Percentiles rank a stretch among this genome's conserved stretches.
These are phyloP conservation scores for Phytopythium helicoides DNA, from an alignment of 352 stramenopile genomes.

Conservation along the genomic window DNA sequence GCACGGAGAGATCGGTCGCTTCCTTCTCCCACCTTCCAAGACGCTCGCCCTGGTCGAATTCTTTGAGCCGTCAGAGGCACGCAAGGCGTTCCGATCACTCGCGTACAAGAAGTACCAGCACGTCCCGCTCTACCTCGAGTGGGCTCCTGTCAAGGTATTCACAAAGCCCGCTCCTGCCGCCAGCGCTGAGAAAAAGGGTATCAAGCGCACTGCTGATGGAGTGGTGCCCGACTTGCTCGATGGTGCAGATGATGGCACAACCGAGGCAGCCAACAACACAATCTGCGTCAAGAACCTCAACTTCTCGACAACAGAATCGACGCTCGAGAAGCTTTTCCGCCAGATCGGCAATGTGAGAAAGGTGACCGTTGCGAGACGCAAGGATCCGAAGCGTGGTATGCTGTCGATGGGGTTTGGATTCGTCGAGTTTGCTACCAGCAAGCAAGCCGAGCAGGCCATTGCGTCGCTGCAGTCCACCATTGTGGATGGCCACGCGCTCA, in stretches of 20 bases:
- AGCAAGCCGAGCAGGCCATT: conserved; percentile 84
- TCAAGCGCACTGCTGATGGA: conserved; percentile 42
- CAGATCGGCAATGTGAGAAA: conserved; percentile 75
- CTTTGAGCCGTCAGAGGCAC: conserved; percentile 92
- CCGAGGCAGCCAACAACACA: conserved; percentile 71
- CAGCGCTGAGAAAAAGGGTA: conserved; percentile 37
- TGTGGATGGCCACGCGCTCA: conserved; percentile 94
- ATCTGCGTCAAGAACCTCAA: conserved; percentile 99
- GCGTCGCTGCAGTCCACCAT: conserved; percentile 76
- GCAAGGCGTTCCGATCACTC: conserved; percentile 94
- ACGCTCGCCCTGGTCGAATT: conserved; percentile 97
- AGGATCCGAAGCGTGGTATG: conserved; percentile 76
- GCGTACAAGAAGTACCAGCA: conserved; percentile 99
- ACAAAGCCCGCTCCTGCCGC: conserved; percentile 23
- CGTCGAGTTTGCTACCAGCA: conserved; percentile 94
- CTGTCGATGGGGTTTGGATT: conserved; percentile 99
- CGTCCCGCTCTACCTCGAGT: conserved; percentile 98
- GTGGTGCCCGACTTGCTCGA: conserved; percentile 55
- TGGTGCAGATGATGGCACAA: conserved; percentile 56
- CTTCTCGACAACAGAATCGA: conserved; percentile 93
- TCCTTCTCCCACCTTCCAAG: conserved; percentile 92
- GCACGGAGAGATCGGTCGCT: conserved; percentile 81
- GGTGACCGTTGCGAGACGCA: conserved; percentile 84
- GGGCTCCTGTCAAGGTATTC: conserved; percentile 92
- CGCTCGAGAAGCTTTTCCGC: conserved; percentile 74